Percentiles rank a stretch among this genome's conserved stretches.
phyloP scores from a whole-genome alignment of 352 stramenopile genomes.

The Phytopythium vexans region DNA sequence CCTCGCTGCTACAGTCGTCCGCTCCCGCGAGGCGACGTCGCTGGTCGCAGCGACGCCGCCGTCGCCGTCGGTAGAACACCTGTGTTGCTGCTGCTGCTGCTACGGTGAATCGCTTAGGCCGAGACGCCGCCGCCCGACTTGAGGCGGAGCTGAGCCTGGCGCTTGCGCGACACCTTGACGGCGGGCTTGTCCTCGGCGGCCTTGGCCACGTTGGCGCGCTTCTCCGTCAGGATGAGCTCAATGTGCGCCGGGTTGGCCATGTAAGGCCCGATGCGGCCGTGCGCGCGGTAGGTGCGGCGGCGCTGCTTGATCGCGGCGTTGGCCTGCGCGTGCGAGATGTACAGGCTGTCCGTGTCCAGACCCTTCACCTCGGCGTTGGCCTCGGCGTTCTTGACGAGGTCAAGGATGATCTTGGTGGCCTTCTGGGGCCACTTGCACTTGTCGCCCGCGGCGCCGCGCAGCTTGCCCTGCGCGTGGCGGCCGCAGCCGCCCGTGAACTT shows the following conservation, averaged over 20 bases:
- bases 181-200: conserved; percentile 87
- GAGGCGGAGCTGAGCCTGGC: conserved; percentile 85
- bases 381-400: conserved; percentile 98
- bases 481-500: conserved; percentile 98
- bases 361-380: conserved; percentile 99
- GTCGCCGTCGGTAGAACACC: too few species aligned
- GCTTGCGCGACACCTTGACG: conserved; percentile 85
- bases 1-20: conserved; percentile 43
- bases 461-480: conserved; percentile 97
- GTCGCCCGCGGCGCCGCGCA: conserved; percentile 92
- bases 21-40: conserved; percentile 7
- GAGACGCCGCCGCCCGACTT: conserved; percentile 85
- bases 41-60: too few species aligned
- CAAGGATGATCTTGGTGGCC: conserved; percentile 97
- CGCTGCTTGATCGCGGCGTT: conserved; percentile 98
- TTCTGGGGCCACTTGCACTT: conserved; percentile 99
- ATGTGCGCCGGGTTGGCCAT: conserved; percentile 99
- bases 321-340: conserved; percentile 97
- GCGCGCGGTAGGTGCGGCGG: conserved; percentile 97
- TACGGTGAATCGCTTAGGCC: conserved; percentile 31
- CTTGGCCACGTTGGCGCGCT: conserved; percentile 92
- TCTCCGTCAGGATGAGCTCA: conserved; percentile 98
- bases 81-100: neutral
- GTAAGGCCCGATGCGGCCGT: conserved; percentile 98
- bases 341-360: conserved; percentile 95